Evolutionary conservation across 2,329 filamentous ascomycete species (phyloP).

Genomic region (Cordyceps militaris): DNA sequence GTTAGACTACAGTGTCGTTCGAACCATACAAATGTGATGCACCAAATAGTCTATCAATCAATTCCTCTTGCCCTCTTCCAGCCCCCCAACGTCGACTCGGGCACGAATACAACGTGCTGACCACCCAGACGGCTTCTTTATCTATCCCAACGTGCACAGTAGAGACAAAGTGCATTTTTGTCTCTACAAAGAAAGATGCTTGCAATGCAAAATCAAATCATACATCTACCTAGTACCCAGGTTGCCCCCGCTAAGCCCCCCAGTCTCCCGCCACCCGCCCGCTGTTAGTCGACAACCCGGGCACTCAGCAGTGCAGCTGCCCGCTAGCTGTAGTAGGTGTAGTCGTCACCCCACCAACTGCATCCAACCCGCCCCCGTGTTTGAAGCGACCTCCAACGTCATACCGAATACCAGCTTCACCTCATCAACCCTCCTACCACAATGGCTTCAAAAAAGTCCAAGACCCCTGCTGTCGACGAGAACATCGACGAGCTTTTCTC

Average conservation of each 20-base stretch:
- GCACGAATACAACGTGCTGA: too few relatives aligned
- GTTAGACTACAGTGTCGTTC: not conserved
- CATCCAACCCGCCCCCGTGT: conserved; percentile 9
- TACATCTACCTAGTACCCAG: too few relatives aligned
- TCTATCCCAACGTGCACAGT: too few relatives aligned
- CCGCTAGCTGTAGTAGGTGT: not conserved
- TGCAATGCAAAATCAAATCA: too few relatives aligned
- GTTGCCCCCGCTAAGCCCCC: not conserved
- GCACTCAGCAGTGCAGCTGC: not conserved
- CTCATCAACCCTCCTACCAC: conserved; percentile 1
- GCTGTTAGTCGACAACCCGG: not conserved
- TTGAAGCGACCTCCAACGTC: conserved; percentile 2
- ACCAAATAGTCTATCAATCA: too few relatives aligned
- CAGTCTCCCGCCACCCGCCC: not conserved
- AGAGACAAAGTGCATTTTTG: too few relatives aligned
- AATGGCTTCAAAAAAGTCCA: conserved; percentile 57
- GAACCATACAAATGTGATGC: not conserved
- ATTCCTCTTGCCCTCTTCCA: too few relatives aligned
- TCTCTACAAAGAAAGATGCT: too few relatives aligned
- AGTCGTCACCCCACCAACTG: conserved; percentile 14
- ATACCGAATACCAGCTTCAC: not conserved
- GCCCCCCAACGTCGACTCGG: too few relatives aligned
- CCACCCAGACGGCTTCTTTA: too few relatives aligned
- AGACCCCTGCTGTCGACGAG: conserved; percentile 47
- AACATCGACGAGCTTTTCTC: conserved; percentile 61